These are phyloP conservation scores for Metarhizium sp. DNA, from an alignment of 2,329 filamentous ascomycete species.

Conservation along the genomic window DNA sequence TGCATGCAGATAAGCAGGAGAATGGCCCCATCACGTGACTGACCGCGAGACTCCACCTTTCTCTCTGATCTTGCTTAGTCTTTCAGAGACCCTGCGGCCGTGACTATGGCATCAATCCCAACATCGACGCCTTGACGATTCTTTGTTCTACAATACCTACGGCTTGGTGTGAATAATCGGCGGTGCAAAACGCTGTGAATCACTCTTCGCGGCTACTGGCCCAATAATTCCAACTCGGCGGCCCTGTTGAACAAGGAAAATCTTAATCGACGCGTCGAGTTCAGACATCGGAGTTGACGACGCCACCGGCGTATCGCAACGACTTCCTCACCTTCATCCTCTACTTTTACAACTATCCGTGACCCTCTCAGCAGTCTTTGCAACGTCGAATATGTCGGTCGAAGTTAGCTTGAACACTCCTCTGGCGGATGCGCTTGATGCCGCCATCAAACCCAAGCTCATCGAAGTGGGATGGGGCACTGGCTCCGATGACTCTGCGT, in stretches of 20 bases:
- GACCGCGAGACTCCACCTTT: slow-evolving; percentile 16
- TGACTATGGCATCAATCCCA: not conserved
- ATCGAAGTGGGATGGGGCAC: slow-evolving; percentile 88
- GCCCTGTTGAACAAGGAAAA: not conserved
- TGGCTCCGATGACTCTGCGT: slow-evolving; percentile 65
- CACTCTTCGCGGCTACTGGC: not conserved
- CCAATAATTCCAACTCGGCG: not conserved
- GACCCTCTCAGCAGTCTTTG: not conserved
- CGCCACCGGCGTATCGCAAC: slow-evolving; percentile 6
- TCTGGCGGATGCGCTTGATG: slow-evolving; percentile 73
- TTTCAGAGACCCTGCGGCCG: not conserved
- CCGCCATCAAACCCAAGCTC: slow-evolving; percentile 80
- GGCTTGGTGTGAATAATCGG: not conserved
- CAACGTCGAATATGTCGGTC: slow-evolving; percentile 55
- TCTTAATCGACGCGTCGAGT: slow-evolving; percentile 3
- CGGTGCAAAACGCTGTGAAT: not conserved
- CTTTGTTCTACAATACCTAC: not conserved
- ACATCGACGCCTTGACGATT: not conserved
- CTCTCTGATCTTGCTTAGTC: slow-evolving; percentile 11
- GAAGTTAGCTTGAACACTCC: slow-evolving; percentile 71
- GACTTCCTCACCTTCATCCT: not conserved
- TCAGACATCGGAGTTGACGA: slow-evolving; percentile 1
- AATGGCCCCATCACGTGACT: slow-evolving; percentile 17
- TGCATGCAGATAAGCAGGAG: not conserved
- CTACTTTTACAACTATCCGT: not conserved